These are phyloP conservation scores for Pestalotiopsis sp. DNA, from an alignment of 2,329 filamentous ascomycete genomes.

Conservation along the genomic window DNA sequence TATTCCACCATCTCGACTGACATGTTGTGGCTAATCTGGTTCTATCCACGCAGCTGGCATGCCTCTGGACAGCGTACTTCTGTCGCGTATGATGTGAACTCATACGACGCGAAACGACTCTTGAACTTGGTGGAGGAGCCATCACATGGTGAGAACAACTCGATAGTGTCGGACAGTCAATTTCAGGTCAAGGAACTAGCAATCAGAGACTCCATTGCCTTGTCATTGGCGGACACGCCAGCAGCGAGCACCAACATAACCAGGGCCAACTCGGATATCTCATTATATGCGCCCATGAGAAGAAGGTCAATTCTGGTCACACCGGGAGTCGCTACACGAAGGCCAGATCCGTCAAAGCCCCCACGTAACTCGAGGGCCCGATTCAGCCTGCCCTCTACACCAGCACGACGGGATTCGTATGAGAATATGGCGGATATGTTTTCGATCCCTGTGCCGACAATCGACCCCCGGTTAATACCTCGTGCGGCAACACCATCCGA, in stretches of 20 bases:
- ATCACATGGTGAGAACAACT: conserved; percentile 32
- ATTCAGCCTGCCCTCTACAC: conserved; percentile 26
- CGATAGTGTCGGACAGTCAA: conserved; percentile 37
- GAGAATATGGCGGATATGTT: conserved; percentile 21
- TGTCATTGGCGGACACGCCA: conserved; percentile 22
- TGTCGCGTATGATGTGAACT: conserved; percentile 45
- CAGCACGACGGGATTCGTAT: conserved; percentile 23
- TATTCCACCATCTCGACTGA: not conserved
- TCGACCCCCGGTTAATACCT: conserved; percentile 29
- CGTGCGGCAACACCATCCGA: conserved; percentile 56
- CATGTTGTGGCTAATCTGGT: conserved; percentile 10
- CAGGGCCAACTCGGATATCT: conserved; percentile 47
- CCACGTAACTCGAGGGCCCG: conserved; percentile 20
- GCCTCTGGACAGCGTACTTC: conserved; percentile 38
- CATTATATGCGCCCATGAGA: conserved; percentile 34
- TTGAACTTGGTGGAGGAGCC: conserved; percentile 42
- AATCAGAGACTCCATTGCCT: conserved; percentile 40
- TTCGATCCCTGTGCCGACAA: conserved; percentile 26
- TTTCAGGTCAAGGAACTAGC: conserved; percentile 36
- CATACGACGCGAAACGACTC: conserved; percentile 49
- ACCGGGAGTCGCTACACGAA: conserved; percentile 34
- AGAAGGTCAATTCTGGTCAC: conserved; percentile 31
- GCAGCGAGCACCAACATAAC: conserved; percentile 33
- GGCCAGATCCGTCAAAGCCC: conserved; percentile 15
- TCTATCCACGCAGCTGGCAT: conserved; percentile 26